Percentiles rank a stretch among this genome's conserved stretches.
Conservation (phyloP, 441 rosid genomes). For the Metrosideros polymorpha region DNA sequence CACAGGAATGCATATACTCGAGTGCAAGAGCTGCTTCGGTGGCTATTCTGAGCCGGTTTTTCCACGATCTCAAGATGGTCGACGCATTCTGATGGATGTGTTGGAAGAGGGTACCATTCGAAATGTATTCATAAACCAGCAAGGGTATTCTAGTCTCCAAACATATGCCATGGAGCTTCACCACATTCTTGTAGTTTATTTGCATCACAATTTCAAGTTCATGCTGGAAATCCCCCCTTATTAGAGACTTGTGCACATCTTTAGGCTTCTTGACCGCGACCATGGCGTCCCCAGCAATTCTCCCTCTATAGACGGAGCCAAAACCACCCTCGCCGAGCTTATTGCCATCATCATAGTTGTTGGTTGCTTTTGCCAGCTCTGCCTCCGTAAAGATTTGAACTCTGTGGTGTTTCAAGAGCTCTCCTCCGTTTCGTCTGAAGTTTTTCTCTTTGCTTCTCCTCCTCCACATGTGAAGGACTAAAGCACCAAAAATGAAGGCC, state of each 20-base stretch:
- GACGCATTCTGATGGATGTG: not conserved
- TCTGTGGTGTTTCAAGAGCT: not conserved
- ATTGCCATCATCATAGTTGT: not conserved
- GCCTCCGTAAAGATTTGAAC: not conserved
- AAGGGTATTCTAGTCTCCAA: not conserved
- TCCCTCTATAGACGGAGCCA: not conserved
- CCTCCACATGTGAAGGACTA: not conserved
- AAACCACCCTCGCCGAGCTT: not conserved
- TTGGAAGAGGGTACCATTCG: not conserved
- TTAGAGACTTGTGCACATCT: not conserved
- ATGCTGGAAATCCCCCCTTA: not conserved
- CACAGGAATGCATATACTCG: not conserved
- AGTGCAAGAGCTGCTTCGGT: not conserved
- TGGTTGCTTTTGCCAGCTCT: not conserved
- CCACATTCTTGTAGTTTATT: not conserved
- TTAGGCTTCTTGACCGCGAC: not conserved
- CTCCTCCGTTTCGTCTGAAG: not conserved
- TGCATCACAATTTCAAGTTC: not conserved
- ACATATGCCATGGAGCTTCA: not conserved
- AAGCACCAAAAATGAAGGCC: too few relatives aligned
- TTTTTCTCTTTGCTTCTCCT: not conserved
- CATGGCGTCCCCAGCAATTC: accelerated
- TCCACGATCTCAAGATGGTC: not conserved
- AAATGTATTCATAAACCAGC: not conserved
- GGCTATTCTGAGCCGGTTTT: not conserved